phyloP scores from a whole-genome alignment of 176 grass and related monocot species.

The Carex kokanica region DNA sequence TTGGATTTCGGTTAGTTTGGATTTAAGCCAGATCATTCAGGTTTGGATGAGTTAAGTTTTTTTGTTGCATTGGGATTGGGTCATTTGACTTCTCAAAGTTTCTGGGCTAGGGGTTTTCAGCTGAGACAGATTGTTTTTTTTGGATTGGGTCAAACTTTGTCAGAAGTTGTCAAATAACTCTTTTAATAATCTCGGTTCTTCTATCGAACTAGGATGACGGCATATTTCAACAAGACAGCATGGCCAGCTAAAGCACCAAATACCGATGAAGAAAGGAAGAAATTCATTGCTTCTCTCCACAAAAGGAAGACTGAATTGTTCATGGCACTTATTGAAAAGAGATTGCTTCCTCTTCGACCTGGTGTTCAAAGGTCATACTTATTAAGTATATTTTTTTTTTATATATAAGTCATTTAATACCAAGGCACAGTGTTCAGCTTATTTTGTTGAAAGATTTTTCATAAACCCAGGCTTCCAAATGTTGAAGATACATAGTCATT shows the following conservation, averaged over 20 bases:
- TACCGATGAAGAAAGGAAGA: slow-evolving; percentile 71
- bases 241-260: slow-evolving; percentile 80
- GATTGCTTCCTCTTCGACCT: slow-evolving; percentile 88
- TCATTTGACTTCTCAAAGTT: neutral
- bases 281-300: slow-evolving; percentile 87
- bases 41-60: neutral
- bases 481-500: neutral
- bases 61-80: neutral
- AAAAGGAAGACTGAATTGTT: slow-evolving; percentile 96
- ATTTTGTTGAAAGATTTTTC: slow-evolving; percentile 15
- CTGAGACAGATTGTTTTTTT: neutral
- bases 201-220: slow-evolving; percentile 59
- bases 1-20: neutral
- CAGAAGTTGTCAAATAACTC: neutral
- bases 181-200: neutral
- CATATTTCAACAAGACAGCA: slow-evolving; percentile 84
- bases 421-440: slow-evolving; percentile 17
- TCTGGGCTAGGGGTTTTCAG: neutral
- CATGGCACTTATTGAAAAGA: slow-evolving; percentile 94
- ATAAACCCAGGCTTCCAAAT: neutral
- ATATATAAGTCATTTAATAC: neutral
- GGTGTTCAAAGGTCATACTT: slow-evolving; percentile 84
- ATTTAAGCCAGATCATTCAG: neutral
- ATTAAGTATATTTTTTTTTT: slow-evolving; percentile 29
- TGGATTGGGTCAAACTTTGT: neutral